A percentile compares a stretch with the other conserved stretches of the same genome.
Evolutionary conservation across 1,284 basidiomycete species (phyloP).

Genomic region (Sanghuangporus baumii): DNA sequence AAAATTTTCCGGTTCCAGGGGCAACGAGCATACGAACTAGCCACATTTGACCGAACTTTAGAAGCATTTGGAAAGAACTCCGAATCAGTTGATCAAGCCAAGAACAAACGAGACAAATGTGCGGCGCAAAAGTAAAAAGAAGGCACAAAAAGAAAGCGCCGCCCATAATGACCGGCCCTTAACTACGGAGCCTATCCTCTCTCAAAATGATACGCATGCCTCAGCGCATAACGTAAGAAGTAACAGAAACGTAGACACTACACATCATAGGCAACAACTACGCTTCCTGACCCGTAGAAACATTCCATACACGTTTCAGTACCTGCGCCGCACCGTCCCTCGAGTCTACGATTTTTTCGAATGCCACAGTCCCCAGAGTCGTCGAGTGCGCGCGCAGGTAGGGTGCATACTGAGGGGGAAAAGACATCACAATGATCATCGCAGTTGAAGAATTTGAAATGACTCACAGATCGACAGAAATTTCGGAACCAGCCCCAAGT

Average conservation of each 20-base stretch:
- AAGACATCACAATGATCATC: conserved; percentile 8
- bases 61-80: not conserved
- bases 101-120: not conserved
- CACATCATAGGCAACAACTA: not conserved
- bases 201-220: not conserved
- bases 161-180: not conserved
- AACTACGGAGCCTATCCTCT: not conserved
- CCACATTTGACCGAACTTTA: not conserved
- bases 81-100: not conserved
- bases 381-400: conserved; percentile 66
- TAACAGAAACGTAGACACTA: not conserved
- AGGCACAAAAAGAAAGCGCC: not conserved
- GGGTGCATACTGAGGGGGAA: conserved; percentile 55
- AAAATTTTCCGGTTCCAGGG: not conserved
- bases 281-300: conserved; percentile 54
- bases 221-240: not conserved
- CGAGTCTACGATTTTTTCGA: conserved; percentile 51
- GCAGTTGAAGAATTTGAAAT: conserved; percentile 4
- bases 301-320: conserved; percentile 64
- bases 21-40: not conserved
- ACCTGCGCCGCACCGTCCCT: conserved; percentile 51
- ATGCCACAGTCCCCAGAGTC: conserved; percentile 60
- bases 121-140: not conserved
- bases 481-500: conserved; percentile 86
- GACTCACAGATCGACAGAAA: conserved; percentile 70